A percentile compares a stretch with the other conserved stretches of the same genome.
Evolutionary conservation across 352 stramenopile species (phyloP).

Genomic region (Pythium utonaiense): DNA sequence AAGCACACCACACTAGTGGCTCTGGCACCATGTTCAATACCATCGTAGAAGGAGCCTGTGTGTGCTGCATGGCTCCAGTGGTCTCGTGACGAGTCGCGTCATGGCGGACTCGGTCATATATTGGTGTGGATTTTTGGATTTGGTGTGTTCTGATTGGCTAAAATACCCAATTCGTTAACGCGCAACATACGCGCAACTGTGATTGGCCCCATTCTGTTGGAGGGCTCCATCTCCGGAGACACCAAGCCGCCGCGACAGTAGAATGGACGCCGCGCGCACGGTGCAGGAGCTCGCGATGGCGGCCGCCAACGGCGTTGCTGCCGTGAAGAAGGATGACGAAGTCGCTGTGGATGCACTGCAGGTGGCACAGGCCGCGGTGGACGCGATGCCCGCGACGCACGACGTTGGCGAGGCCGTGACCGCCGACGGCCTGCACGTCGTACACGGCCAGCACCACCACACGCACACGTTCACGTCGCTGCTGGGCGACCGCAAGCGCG

Average conservation of each 20-base stretch:
- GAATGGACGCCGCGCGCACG: slow-evolving; percentile 4
- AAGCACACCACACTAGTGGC: too few species aligned
- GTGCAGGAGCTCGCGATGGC: slow-evolving; percentile 11
- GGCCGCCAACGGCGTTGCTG: slow-evolving; percentile 13
- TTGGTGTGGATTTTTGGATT: not conserved
- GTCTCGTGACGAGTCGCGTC: not conserved
- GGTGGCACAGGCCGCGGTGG: slow-evolving; percentile 10
- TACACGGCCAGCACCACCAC: slow-evolving; percentile 27
- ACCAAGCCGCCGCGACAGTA: not conserved
- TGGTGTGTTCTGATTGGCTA: slow-evolving; percentile 10
- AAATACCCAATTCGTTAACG: not conserved
- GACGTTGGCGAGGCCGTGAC: slow-evolving; percentile 18
- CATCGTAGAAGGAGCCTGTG: too few species aligned
- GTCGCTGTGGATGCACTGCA: slow-evolving; percentile 15
- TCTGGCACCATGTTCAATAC: too few species aligned
- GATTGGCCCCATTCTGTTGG: slow-evolving; percentile 1
- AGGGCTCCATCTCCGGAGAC: slow-evolving; percentile 2
- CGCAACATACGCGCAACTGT: slow-evolving; percentile 17
- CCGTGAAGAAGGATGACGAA: slow-evolving; percentile 22
- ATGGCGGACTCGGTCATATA: too few species aligned
- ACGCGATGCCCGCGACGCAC: slow-evolving; percentile 10
- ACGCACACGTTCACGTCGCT: slow-evolving; percentile 46
- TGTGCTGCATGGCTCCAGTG: too few species aligned
- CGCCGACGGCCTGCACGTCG: slow-evolving; percentile 24
- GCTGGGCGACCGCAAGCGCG: slow-evolving; percentile 59